Evolutionary conservation across 169 alveolate species (phyloP).

Genomic region (Babesia ovata): DNA sequence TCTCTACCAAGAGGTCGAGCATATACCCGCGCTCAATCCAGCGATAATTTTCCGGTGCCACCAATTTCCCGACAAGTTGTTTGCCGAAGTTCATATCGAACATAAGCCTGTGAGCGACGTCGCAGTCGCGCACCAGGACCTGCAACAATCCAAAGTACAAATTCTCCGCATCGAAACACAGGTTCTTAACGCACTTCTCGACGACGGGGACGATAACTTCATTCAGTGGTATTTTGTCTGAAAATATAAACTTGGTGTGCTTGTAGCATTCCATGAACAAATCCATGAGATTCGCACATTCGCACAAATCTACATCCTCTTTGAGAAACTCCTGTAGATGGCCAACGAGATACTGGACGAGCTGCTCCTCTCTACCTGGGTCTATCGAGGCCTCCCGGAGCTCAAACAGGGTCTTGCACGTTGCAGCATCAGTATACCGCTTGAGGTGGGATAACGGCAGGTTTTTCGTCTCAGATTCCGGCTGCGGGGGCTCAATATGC

Average conservation of each 20-base stretch:
- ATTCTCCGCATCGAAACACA: not conserved
- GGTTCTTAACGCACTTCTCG: not conserved
- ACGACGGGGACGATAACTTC: constrained; percentile 15
- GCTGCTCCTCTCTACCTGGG: constrained; percentile 2
- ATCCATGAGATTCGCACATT: constrained; percentile 4
- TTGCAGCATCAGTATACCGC: constrained; percentile 12
- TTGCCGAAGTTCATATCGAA: constrained; percentile 39
- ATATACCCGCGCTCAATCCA: constrained; percentile 16
- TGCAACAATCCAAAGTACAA: constrained; percentile 1
- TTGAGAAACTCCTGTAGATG: constrained; percentile 3
- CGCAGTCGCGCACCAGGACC: constrained; percentile 15
- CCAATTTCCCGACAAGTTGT: not conserved
- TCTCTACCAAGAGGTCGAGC: constrained; percentile 16
- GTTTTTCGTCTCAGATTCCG: not conserved
- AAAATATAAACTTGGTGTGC: constrained; percentile 24
- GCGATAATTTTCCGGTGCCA: not conserved
- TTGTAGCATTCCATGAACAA: constrained; percentile 13
- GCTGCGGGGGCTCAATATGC: not conserved
- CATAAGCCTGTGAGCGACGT: constrained; percentile 32
- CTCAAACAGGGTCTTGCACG: constrained; percentile 38
- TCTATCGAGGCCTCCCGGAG: constrained; percentile 6
- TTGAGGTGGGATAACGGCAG: constrained; percentile 7
- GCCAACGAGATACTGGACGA: constrained; percentile 1
- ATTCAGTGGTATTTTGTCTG: constrained; percentile 22
- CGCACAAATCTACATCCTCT: not conserved